These are phyloP conservation scores for Wickerhamiella parazyma DNA, from an alignment of 805 yeast genomes.

Conservation along the genomic window DNA sequence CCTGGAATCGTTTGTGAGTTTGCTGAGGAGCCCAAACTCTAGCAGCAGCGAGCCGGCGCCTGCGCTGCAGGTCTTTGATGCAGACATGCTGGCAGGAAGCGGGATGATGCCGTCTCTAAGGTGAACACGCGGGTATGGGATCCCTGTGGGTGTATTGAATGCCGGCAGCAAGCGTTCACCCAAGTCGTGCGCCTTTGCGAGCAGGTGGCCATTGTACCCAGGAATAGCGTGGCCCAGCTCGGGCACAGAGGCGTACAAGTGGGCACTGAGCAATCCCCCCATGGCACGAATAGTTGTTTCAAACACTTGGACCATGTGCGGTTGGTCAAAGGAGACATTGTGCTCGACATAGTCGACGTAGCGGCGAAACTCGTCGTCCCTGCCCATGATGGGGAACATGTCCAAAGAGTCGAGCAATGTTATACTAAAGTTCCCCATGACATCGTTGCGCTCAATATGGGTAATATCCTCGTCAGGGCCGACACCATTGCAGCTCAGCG, in stretches of 20 bases:
- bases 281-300: slow-evolving; percentile 71
- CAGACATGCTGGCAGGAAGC: slow-evolving; percentile 12
- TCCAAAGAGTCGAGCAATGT: slow-evolving; percentile 73
- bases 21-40: slow-evolving; percentile 65
- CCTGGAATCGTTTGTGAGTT: slow-evolving; percentile 56
- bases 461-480: slow-evolving; percentile 46
- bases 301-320: slow-evolving; percentile 73
- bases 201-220: slow-evolving; percentile 57
- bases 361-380: slow-evolving; percentile 39
- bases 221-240: slow-evolving; percentile 31
- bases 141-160: slow-evolving; percentile 43
- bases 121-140: slow-evolving; percentile 75
- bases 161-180: slow-evolving; percentile 62
- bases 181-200: slow-evolving; percentile 57
- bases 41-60: slow-evolving; percentile 77
- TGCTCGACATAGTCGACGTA: slow-evolving; percentile 31
- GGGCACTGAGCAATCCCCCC: slow-evolving; percentile 73
- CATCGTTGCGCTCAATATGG: slow-evolving; percentile 62
- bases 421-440: slow-evolving; percentile 67
- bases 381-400: slow-evolving; percentile 59
- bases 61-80: slow-evolving; percentile 64
- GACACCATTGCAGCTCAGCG: slow-evolving; percentile 55
- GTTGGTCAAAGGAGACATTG: slow-evolving; percentile 39
- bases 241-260: slow-evolving; percentile 48
- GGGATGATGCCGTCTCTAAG: slow-evolving; percentile 37